Evolutionary conservation across 192 early-diverging fungal genomes (phyloP), one percentile per base, ranked within the genome.

Genomic region (Podila verticillata): DNA sequence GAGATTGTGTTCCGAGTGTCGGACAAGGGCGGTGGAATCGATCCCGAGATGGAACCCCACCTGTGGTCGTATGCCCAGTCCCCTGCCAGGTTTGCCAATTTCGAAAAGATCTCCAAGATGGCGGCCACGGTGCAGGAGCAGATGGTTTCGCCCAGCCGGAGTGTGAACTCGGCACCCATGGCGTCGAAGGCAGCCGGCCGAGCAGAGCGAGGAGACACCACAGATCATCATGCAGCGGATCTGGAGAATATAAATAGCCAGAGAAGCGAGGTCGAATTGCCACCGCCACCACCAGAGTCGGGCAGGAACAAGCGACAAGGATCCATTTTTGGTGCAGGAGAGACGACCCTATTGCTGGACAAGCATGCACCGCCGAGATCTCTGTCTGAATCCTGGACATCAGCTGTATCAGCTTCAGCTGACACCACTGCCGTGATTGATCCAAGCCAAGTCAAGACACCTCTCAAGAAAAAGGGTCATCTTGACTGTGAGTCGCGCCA

Each of bases 1-100:
- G 92, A 93, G 73, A 89, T 99, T 57, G 90, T 92, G 5, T 94
- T 99, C 78, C 91, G 97, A n/a, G 84, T 99, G 29, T 96, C 95
- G 5, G 97, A 99, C 82, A 90, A 96, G 86, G 94, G 95, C 48
- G 96, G 96, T 30, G 97, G 97, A 19, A 95, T 99, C 63, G 63
- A 81, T 30, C 83, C 86, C 15, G 79, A 87, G 1, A 79, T 91
- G 24, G 87, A 93, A 70, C 72, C 83, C 4, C 85, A 92, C 68
- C 78, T 99, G 20, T 99, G 95, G 94, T 95, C 93, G 29, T 98
- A 93, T 72, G 77, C 86, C 26, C 90, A 68, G 80, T 88, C 70
- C 84, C 86, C 85, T 7, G 85, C 88, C 22, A 70, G 82, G 24
- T 80, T 92, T 71, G 84, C 83, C 56, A 88, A 95, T 81, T 92